Base-by-base conservation (phyloP, 192 early-diverging fungal species). In the Kickxella alabastrina region DNA sequence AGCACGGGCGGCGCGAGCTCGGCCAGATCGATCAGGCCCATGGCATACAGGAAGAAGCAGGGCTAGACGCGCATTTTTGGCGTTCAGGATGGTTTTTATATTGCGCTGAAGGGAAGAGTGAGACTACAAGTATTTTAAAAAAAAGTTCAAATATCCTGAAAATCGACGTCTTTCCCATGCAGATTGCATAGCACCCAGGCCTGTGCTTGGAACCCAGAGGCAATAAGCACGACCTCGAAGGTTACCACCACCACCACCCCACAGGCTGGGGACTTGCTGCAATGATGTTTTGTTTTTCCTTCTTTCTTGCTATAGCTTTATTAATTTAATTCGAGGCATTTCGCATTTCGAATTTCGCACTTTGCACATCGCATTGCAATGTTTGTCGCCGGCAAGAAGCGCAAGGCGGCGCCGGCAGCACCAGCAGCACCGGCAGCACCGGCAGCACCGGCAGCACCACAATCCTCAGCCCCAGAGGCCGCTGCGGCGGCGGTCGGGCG, bases 331-430 rank as follows among this genome's bases (percentile, higher is more conserved):
- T 40, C n/a, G n/a, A n/a, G n/a, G n/a, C n/a, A n/a, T n/a, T n/a
- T n/a, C n/a, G n/a, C n/a, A n/a, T n/a, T n/a, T n/a, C n/a, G n/a
- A n/a, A n/a, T n/a, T n/a, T 36, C 12, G 10, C 32, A 34, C 49
- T 37, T 41, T 42, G 23, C 35, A 44, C 45, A 47, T 27, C 10
- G 4, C 32, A 18, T 29, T 48, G 17, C n/a, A 32, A 53, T 61
- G 50, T 47, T 53, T 53, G 51, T 53, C 45, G 59, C 59, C 21
- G 56, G 56, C 23, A 43, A 49, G 24, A 58, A 58, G 40, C 56
- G 47, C 40, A 58, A 58, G 41, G 24, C 10, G n/a, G 56, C 43
- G 17, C 13, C 55, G 24, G 29, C 15, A 6, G 21, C 46, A 19
- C 4, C 46, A 17, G 46, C 46, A 27, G 4, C 4, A 13, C 23